Evolutionary conservation across 441 rosid species (phyloP).

Genomic region (Pelargonium fulgidum): DNA sequence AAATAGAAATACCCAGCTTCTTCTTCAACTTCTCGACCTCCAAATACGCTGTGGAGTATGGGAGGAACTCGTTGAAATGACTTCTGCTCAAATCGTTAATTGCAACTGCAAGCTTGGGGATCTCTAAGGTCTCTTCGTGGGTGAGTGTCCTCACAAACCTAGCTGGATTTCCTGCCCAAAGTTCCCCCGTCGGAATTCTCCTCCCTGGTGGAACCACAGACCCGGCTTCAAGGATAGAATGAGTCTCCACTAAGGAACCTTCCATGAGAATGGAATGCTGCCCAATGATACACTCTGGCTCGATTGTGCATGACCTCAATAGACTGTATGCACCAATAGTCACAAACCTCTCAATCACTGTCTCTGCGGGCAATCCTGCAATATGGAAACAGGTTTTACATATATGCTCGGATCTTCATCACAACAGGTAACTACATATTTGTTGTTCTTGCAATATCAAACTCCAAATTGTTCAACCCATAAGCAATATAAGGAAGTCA

Average conservation of each 20-base stretch:
- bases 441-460: no score
- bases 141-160: slow-evolving; percentile 74
- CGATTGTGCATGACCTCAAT: slow-evolving; percentile 82
- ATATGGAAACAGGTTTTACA: slow-evolving; percentile 15
- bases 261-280: slow-evolving; percentile 97
- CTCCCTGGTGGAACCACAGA: slow-evolving; percentile 95
- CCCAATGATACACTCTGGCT: slow-evolving; percentile 95
- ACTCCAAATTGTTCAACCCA: no score
- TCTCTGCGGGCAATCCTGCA: slow-evolving; percentile 89
- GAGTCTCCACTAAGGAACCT: slow-evolving; percentile 91
- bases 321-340: slow-evolving; percentile 85
- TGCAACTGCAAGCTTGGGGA: slow-evolving; percentile 92
- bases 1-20: slow-evolving; percentile 61
- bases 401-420: no score
- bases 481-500: no score
- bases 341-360: slow-evolving; percentile 79
- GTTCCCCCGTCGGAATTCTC: slow-evolving; percentile 91
- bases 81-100: slow-evolving; percentile 74
- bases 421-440: neutral
- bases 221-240: slow-evolving; percentile 94
- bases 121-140: slow-evolving; percentile 86
- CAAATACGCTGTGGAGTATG: slow-evolving; percentile 79
- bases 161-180: slow-evolving; percentile 98
- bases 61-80: slow-evolving; percentile 79
- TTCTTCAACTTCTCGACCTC: slow-evolving; percentile 94